Conservation (phyloP, 1,284 basidiomycete genomes). For the Limonomyces culmigenus region DNA sequence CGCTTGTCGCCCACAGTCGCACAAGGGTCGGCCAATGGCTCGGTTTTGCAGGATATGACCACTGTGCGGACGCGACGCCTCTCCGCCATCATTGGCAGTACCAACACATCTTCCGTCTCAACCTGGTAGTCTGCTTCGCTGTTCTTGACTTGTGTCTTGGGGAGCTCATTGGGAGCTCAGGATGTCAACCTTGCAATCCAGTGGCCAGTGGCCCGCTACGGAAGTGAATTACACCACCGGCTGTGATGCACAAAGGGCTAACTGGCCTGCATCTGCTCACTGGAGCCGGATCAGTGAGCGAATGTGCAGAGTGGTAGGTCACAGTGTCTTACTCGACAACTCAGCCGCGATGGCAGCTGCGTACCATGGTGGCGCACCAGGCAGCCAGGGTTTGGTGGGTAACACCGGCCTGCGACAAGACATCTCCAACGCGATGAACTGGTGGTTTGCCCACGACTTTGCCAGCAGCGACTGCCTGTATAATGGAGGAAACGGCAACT, state of each 20-base stretch:
- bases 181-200: no score
- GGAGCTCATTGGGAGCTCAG: no score
- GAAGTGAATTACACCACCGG: constrained; percentile 41
- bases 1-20: no score
- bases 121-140: no score
- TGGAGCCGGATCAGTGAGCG: constrained; percentile 40
- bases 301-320: no score
- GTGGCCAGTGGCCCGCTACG: constrained; percentile 24
- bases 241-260: constrained; percentile 38
- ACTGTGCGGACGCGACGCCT: no score
- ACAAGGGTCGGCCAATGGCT: no score
- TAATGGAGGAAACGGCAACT: constrained; percentile 26
- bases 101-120: no score
- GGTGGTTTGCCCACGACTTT: constrained; percentile 49
- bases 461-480: constrained; percentile 32
- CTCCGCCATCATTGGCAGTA: no score
- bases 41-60: no score
- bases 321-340: not conserved
- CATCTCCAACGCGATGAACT: constrained; percentile 36
- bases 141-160: no score
- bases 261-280: constrained; percentile 49
- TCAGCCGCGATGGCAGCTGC: constrained; percentile 30
- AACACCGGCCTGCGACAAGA: constrained; percentile 19
- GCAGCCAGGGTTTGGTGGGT: constrained; percentile 21
- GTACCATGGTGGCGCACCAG: constrained; percentile 32